A percentile compares a stretch with the other conserved stretches of the same genome.
Conservation (phyloP, 2,329 filamentous ascomycete genomes). For the Ceratocystis destructans region DNA sequence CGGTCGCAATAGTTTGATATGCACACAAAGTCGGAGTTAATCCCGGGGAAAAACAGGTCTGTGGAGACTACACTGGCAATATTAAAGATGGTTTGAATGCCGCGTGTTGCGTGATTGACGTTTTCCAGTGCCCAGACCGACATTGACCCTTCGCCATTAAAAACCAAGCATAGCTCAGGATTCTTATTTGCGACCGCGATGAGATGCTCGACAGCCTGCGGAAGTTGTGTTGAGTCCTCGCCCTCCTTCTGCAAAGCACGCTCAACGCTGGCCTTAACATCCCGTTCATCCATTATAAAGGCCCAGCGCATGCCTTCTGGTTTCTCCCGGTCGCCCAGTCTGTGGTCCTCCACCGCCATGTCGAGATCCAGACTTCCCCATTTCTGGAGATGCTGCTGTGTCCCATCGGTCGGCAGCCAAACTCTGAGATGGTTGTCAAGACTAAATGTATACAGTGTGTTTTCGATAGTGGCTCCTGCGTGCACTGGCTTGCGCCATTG, state of each 20-base stretch:
- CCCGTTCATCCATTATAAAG: conserved; percentile 69
- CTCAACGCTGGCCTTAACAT: conserved; percentile 67
- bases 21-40: conserved; percentile 6
- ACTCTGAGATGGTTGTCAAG: conserved; percentile 66
- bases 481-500: conserved; percentile 76
- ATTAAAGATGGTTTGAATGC: conserved; percentile 62
- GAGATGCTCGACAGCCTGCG: conserved; percentile 59
- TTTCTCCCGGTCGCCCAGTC: conserved; percentile 22
- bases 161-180: conserved; percentile 74
- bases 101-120: conserved; percentile 55
- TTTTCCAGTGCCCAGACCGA: conserved; percentile 88
- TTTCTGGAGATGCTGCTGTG: conserved; percentile 55
- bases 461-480: conserved; percentile 63
- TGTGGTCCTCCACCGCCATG: conserved; percentile 46
- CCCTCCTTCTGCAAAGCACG: conserved; percentile 45
- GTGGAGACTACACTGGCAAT: conserved; percentile 60
- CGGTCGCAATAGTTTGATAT: conserved; percentile 10
- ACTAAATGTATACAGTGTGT: conserved; percentile 82
- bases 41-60: conserved; percentile 35
- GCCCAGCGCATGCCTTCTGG: conserved; percentile 41
- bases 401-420: conserved; percentile 64
- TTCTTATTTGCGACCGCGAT: conserved; percentile 73
- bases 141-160: conserved; percentile 76
- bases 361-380: conserved; percentile 71
- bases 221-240: conserved; percentile 20